Conservation (phyloP, 768 basidiomycete genomes). For the Boletus barrowsii region DNA sequence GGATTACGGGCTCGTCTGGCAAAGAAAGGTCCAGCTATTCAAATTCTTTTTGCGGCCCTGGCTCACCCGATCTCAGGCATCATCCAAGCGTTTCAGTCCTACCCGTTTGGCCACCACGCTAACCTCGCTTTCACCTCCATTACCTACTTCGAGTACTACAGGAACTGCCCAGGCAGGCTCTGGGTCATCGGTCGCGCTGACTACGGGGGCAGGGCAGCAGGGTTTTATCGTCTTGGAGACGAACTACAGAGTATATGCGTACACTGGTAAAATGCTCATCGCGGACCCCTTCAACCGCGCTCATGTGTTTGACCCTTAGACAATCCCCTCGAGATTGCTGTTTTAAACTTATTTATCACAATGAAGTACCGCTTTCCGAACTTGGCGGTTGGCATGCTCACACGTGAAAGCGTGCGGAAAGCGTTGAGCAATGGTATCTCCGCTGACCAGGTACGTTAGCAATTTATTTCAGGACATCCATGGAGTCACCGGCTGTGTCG, state of each 20-base stretch:
- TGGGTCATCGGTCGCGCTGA: conserved; percentile 28
- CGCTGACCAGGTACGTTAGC: conserved; percentile 77
- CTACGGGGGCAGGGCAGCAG: conserved; percentile 60
- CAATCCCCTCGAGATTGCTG: conserved; percentile 94
- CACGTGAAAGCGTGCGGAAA: conserved; percentile 91
- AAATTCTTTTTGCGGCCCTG: conserved; percentile 7
- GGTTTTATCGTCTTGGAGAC: conserved; percentile 97
- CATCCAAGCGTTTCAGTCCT: conserved; percentile 83
- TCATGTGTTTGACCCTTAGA: conserved; percentile 46
- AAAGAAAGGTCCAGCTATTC: conserved; percentile 55
- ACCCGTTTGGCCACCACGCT: conserved; percentile 93
- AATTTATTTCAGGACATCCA: conserved; percentile 13
- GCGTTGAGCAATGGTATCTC: conserved; percentile 94
- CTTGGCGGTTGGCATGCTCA: conserved; percentile 93
- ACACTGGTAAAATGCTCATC: conserved; percentile 64
- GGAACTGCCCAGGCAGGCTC: conserved; percentile 15
- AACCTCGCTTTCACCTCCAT: conserved; percentile 83
- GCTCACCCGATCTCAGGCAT: conserved; percentile 42
- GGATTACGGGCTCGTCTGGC: conserved; percentile 94
- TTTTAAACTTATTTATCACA: conserved; percentile 89
- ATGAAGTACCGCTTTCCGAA: conserved; percentile 95
- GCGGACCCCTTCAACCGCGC: neutral
- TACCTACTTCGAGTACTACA: conserved; percentile 51
- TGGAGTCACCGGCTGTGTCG: conserved; percentile 14
- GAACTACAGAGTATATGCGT: conserved; percentile 97